phyloP scores from a whole-genome alignment of 164 flowering plant species.

The Pachysandra terminalis region DNA sequence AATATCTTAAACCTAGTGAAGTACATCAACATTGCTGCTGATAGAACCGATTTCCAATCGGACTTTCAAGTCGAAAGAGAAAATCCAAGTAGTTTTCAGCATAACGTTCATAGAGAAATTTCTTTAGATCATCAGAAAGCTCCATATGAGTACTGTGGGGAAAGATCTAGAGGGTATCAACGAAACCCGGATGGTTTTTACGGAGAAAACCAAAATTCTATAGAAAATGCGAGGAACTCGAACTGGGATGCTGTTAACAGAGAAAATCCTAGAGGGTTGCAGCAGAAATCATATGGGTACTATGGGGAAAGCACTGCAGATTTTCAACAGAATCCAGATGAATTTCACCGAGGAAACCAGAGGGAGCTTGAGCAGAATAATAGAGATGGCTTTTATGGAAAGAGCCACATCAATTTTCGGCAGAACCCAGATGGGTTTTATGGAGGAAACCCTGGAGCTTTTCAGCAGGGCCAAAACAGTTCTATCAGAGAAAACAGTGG shows the following conservation, averaged over 20 bases:
- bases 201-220: slow-evolving; percentile 4
- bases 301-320: background rate
- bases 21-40: slow-evolving; percentile 15
- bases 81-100: slow-evolving; percentile 1
- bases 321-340: background rate
- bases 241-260: background rate
- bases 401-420: background rate
- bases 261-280: background rate
- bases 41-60: slow-evolving; percentile 8
- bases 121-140: background rate
- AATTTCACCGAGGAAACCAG: background rate
- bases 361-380: background rate
- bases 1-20: background rate
- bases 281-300: background rate
- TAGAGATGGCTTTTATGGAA: background rate
- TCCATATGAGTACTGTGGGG: background rate
- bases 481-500: slow-evolving; percentile 7
- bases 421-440: background rate
- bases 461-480: slow-evolving; percentile 1
- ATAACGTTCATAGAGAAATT: background rate
- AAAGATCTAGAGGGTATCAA: slow-evolving; percentile 10
- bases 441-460: background rate
- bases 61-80: background rate
- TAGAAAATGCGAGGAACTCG: background rate
- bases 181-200: slow-evolving; percentile 2